phyloP scores from a whole-genome alignment of 2,329 filamentous ascomycete genomes.

The Pseudogymnoascus sp. region DNA sequence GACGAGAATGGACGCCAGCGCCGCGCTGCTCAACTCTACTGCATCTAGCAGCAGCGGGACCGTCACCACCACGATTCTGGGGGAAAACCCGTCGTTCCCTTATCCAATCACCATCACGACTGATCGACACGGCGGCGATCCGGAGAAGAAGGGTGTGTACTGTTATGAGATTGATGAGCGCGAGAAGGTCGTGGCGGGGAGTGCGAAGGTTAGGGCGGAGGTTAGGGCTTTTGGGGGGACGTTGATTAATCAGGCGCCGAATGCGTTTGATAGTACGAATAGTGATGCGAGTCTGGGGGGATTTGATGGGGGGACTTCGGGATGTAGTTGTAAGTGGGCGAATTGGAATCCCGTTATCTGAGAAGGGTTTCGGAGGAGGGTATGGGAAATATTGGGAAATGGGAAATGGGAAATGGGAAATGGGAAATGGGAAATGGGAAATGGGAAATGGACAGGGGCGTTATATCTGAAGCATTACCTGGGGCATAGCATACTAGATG shows the following conservation, averaged over 20 bases:
- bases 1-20: conserved; percentile 44
- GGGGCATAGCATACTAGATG: conserved; percentile 3
- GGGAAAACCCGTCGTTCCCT: conserved; percentile 48
- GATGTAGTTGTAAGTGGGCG: conserved; percentile 54
- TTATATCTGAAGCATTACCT: not conserved
- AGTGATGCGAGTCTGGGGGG: conserved; percentile 46
- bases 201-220: conserved; percentile 41
- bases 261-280: conserved; percentile 25
- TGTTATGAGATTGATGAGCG: conserved; percentile 43
- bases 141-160: conserved; percentile 46
- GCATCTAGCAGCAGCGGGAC: conserved; percentile 11
- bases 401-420: not conserved
- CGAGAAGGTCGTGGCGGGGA: conserved; percentile 37
- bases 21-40: conserved; percentile 32
- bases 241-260: conserved; percentile 44
- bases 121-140: conserved; percentile 56
- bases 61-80: conserved; percentile 25
- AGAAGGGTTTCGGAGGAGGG: not conserved
- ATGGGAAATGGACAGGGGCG: not conserved
- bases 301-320: conserved; percentile 55
- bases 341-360: conserved; percentile 32
- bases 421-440: not conserved
- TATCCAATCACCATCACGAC: conserved; percentile 55
- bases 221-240: conserved; percentile 44
- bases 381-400: not conserved